These are phyloP conservation scores for Warburgia ugandensis DNA, from an alignment of 164 flowering plant genomes.

Conservation along the genomic window DNA sequence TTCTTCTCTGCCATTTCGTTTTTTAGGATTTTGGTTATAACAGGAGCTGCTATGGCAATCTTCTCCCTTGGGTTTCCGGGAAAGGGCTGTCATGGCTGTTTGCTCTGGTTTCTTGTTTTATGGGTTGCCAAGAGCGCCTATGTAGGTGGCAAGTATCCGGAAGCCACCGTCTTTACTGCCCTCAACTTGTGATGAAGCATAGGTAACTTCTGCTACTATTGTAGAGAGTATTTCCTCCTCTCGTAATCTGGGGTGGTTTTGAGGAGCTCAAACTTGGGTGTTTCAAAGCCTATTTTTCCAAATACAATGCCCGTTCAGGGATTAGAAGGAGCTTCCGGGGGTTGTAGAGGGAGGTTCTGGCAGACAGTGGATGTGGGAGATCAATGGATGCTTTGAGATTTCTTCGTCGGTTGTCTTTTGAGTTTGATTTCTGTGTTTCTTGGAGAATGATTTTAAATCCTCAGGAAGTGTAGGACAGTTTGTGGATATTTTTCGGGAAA, in stretches of 20 bases:
- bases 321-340: background rate
- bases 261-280: conserved; percentile 58
- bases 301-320: conserved; percentile 54
- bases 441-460: background rate
- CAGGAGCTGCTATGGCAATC: no score
- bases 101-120: conserved; percentile 66
- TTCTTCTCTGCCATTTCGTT: no score
- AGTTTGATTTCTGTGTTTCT: no score
- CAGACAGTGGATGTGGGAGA: background rate
- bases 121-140: conserved; percentile 70
- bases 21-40: no score
- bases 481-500: conserved; percentile 20
- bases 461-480: no score
- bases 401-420: no score
- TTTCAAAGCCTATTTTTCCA: conserved; percentile 69
- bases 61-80: conserved; percentile 23
- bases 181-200: conserved; percentile 48
- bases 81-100: conserved; percentile 84
- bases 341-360: background rate
- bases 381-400: no score
- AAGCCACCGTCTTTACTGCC: conserved; percentile 75
- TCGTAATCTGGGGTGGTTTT: conserved; percentile 53
- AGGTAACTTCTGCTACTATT: conserved; percentile 61
- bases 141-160: conserved; percentile 63
- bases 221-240: conserved; percentile 62